Conservation (phyloP, 768 basidiomycete species). For the Rubroboletus pulcherrimus region DNA sequence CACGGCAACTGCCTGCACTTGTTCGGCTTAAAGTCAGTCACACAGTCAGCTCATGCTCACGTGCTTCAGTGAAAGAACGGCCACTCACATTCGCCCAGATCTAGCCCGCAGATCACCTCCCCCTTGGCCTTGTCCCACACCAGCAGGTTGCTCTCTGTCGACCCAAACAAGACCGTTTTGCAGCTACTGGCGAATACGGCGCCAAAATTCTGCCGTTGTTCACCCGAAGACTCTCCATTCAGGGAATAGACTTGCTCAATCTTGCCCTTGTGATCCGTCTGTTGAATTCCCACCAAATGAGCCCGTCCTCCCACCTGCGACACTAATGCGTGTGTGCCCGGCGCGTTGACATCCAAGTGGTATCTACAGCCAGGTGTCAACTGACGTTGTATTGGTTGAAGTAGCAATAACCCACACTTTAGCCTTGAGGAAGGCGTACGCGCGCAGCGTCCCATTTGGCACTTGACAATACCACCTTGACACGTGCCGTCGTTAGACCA, state of each 20-base stretch:
- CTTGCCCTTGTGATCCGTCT: conserved; percentile 47
- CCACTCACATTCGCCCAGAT: conserved; percentile 54
- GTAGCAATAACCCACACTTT: conserved; percentile 45
- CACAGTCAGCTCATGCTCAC: conserved; percentile 6
- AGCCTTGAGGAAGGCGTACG: conserved; percentile 54
- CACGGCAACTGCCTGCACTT: conserved; percentile 34
- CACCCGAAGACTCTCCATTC: conserved; percentile 32
- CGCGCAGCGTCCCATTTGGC: conserved; percentile 61
- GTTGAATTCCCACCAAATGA: conserved; percentile 48
- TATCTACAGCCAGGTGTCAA: conserved; percentile 37
- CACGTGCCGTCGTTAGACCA: conserved; percentile 10
- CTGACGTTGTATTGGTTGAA: background rate
- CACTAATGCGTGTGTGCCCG: conserved; percentile 50
- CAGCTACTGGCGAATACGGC: conserved; percentile 53
- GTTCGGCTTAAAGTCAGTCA: conserved; percentile 23
- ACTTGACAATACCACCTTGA: conserved; percentile 65
- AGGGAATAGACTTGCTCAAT: conserved; percentile 51
- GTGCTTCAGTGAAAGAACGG: background rate
- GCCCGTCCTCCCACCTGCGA: conserved; percentile 49
- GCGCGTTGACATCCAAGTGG: conserved; percentile 49
- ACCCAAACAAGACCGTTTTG: conserved; percentile 56
- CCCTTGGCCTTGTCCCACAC: conserved; percentile 61
- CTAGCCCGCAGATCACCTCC: conserved; percentile 53
- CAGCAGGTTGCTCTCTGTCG: conserved; percentile 49
- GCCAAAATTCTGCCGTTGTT: conserved; percentile 37